Percentiles rank a stretch among this genome's conserved stretches.
Conservation (phyloP, 2,329 filamentous ascomycete genomes). For the Apiospora hydei region DNA sequence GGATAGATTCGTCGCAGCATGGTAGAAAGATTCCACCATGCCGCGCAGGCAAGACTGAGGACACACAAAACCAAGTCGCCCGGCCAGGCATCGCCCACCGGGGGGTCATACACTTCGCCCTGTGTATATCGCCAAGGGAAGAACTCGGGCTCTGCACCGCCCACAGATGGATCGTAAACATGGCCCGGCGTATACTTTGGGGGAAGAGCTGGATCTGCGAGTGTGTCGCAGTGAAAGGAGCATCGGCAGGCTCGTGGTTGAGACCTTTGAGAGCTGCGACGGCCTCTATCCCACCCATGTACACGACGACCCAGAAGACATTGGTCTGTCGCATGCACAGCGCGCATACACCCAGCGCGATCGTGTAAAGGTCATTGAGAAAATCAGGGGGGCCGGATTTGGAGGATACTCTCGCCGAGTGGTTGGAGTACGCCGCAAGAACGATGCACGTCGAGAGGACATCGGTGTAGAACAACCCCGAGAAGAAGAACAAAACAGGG, state of each 20-base stretch:
- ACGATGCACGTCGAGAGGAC: conserved; percentile 81
- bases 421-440: conserved; percentile 70
- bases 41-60: conserved; percentile 69
- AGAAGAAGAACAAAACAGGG: conserved; percentile 95
- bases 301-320: conserved; percentile 90
- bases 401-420: conserved; percentile 53
- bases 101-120: conserved; percentile 64
- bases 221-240: conserved; percentile 41
- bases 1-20: conserved; percentile 62
- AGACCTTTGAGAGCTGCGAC: conserved; percentile 59
- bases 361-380: conserved; percentile 50
- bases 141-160: conserved; percentile 49
- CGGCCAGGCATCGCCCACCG: conserved; percentile 54
- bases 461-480: conserved; percentile 93
- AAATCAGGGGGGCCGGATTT: conserved; percentile 38
- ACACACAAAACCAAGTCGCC: conserved; percentile 63
- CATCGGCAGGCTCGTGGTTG: conserved; percentile 41
- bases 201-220: conserved; percentile 48
- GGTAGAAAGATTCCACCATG: conserved; percentile 54
- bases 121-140: conserved; percentile 53
- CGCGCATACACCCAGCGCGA: conserved; percentile 68
- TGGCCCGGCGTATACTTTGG: conserved; percentile 57
- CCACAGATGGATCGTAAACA: conserved; percentile 62
- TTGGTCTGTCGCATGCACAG: conserved; percentile 92
- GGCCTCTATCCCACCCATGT: conserved; percentile 69